These are phyloP conservation scores for Hippophae rhamnoides DNA, from an alignment of 306 rosid species.

Conservation along the genomic window DNA sequence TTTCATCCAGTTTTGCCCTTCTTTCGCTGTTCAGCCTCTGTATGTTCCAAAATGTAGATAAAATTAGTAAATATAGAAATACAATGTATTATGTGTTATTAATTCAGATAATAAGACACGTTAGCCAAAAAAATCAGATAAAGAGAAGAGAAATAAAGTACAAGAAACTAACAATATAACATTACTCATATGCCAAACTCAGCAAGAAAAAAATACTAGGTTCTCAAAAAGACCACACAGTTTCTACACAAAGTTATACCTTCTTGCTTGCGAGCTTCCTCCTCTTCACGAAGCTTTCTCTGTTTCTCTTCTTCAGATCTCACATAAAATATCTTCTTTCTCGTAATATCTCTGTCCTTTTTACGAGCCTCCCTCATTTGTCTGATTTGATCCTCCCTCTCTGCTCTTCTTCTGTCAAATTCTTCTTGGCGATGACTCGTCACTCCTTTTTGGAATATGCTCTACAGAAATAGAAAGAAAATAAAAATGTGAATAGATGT, in stretches of 20 bases:
- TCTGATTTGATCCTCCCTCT: conserved; percentile 41
- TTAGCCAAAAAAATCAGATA: too few relatives aligned
- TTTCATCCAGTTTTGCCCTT: conserved; percentile 66
- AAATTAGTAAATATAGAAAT: too few relatives aligned
- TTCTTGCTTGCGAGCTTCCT: conserved; percentile 73
- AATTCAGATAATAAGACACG: too few relatives aligned
- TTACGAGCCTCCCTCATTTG: conserved; percentile 50
- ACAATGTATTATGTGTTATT: too few relatives aligned
- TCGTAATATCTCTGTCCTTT: conserved; percentile 55
- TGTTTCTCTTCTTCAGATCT: conserved; percentile 69
- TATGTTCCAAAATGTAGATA: conserved; percentile 8
- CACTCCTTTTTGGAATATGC: conserved; percentile 52
- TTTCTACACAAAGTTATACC: conserved; percentile 26
- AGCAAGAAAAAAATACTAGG: too few relatives aligned
- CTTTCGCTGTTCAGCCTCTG: conserved; percentile 76
- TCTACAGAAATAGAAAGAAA: conserved; percentile 27
- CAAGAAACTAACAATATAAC: too few relatives aligned
- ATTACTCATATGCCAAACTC: too few relatives aligned
- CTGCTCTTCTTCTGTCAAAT: conserved; percentile 48
- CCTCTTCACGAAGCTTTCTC: conserved; percentile 58
- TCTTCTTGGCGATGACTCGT: conserved; percentile 59
- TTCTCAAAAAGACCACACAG: too few relatives aligned
- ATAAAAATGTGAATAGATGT: background rate
- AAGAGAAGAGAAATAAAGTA: too few relatives aligned
- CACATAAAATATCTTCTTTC: conserved; percentile 72